Percentiles rank a stretch among this genome's conserved stretches.
phyloP scores from a whole-genome alignment of 768 basidiomycete genomes.

The Rhizopogon salebrosus region DNA sequence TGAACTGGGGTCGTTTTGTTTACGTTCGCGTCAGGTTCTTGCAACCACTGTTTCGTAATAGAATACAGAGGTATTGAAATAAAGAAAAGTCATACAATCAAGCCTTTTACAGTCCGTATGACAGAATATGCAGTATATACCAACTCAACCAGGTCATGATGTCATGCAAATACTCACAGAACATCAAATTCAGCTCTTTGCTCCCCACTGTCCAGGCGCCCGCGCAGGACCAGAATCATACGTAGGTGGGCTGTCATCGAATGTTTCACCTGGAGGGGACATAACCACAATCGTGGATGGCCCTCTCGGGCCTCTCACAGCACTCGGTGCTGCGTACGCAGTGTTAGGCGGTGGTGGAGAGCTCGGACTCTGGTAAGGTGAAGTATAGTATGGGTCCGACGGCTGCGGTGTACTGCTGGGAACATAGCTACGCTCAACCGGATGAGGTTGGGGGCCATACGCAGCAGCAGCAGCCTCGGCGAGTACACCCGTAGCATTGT shows the following conservation, averaged over 20 bases:
- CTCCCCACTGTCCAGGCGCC: constrained; percentile 51
- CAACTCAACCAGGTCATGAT: background rate
- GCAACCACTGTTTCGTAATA: constrained; percentile 4
- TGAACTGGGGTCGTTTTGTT: background rate
- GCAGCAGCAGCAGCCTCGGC: constrained; percentile 8
- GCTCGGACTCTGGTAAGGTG: constrained; percentile 17
- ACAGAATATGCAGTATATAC: background rate
- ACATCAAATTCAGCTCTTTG: constrained; percentile 22
- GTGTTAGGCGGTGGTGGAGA: constrained; percentile 40
- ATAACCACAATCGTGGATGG: constrained; percentile 24
- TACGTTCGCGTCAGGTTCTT: background rate
- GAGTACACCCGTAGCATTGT: constrained; percentile 28
- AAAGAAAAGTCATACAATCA: constrained; percentile 7
- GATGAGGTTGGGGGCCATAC: constrained; percentile 10
- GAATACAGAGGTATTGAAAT: constrained; percentile 20
- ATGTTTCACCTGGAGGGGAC: constrained; percentile 18
- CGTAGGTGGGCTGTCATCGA: constrained; percentile 57
- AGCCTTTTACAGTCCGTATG: constrained; percentile 15
- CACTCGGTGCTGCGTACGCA: constrained; percentile 27
- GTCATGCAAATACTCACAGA: background rate
- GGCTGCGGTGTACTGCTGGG: constrained; percentile 38
- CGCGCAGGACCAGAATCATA: constrained; percentile 55
- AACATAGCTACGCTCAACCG: constrained; percentile 50
- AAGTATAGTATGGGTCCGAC: constrained; percentile 25
- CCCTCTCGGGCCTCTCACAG: constrained; percentile 38